phyloP scores from a whole-genome alignment of 306 rosid genomes.

The Corylus heterophylla region DNA sequence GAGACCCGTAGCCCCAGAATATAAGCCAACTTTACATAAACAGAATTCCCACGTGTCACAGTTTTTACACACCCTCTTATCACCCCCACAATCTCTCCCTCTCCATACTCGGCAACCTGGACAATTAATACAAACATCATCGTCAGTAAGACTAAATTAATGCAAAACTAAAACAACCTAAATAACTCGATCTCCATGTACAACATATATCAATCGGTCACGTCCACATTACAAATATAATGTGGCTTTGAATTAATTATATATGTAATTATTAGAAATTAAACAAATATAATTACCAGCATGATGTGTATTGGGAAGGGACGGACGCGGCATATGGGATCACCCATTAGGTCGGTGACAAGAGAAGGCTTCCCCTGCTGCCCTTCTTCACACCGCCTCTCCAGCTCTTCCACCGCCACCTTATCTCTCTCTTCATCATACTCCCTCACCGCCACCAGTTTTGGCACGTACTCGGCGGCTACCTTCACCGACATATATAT shows the following conservation, averaged over 20 bases:
- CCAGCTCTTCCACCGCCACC: constrained; percentile 70
- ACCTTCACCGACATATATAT: constrained; percentile 55
- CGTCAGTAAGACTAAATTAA: neutral
- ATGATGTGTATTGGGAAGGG: constrained; percentile 70
- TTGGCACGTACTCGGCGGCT: constrained; percentile 50
- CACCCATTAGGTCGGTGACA: constrained; percentile 86
- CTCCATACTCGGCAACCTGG: constrained; percentile 91
- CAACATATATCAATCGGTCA: neutral
- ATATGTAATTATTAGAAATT: neutral
- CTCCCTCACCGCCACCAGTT: constrained; percentile 49
- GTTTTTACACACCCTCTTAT: constrained; percentile 88
- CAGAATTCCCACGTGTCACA: constrained; percentile 61
- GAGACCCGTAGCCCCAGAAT: constrained; percentile 93
- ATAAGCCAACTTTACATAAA: constrained; percentile 67
- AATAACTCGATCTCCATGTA: no score
- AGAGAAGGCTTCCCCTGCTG: constrained; percentile 70
- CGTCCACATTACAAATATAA: neutral
- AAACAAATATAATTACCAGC: constrained; percentile 53
- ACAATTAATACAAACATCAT: neutral
- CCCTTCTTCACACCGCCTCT: constrained; percentile 73
- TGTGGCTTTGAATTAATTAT: neutral
- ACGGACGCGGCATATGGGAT: constrained; percentile 83
- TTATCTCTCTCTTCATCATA: constrained; percentile 70
- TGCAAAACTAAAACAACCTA: neutral
- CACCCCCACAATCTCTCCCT: constrained; percentile 68